Base-by-base conservation (phyloP, 73 alveolate species). In the Paramecium tetraurelia region DNA sequence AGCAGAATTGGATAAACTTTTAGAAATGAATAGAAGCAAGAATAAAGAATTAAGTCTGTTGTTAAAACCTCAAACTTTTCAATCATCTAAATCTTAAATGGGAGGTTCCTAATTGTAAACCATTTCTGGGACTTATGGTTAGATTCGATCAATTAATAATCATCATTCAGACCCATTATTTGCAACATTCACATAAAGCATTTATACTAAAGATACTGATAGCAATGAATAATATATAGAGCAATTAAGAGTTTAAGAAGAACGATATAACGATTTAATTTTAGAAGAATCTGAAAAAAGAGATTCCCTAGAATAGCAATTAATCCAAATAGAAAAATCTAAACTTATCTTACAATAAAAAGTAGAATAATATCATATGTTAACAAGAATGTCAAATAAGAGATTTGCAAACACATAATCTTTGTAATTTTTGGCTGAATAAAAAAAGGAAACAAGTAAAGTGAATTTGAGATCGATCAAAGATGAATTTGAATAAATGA, bases 111-210 rank as follows among this genome's bases (percentile, higher is more conserved):
- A 33, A 31, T 9, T 46, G 10, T 44, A 80, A 80, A 35, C 86
- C 16, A 72, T 36, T 8, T 72, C 84, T 31, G 84, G 87, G 4
- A 75, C 87, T 38, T 75, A 38, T 38, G 87, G 87, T 38, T 75
- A 41, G n/a, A 80, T 80, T n/a, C 8, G 90, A 24, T 80, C 90
- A 6, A 80, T 80, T 21, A 80, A 80, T 48, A 80, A 80, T 48
- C 70, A 80, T 48, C 90, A 80, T 46, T 80, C 90, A 6, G 72
- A 80, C 20, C 90, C 72, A 44, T 48, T 80, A 80, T 80, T 80
- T 46, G 70, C n/a, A 2, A 80, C 90, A 48, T 41, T 44, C 27
- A 31, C 90, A 12, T 31, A 48, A 5, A 80, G 57, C 29, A 31
- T 80, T 3, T 24, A 44, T 41, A 24, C 50, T 10, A 80, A 46